These are phyloP conservation scores for Aspergillus baeticus DNA, from an alignment of 495 filamentous ascomycete species.

Conservation along the genomic window DNA sequence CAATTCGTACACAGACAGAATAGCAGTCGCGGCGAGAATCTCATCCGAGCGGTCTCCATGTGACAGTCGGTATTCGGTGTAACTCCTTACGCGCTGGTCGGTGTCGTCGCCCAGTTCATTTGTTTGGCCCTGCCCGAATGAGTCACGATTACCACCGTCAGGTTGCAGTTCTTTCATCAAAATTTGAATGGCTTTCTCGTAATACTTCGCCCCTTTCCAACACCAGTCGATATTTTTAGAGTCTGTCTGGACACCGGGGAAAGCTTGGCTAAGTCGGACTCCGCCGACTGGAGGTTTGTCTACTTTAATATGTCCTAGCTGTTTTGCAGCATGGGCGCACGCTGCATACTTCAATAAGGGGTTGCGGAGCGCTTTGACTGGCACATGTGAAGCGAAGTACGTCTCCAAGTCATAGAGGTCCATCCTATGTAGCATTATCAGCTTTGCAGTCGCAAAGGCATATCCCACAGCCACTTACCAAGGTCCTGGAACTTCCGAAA, in stretches of 20 bases:
- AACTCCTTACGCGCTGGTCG: conserved; percentile 39
- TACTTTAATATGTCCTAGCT: conserved; percentile 54
- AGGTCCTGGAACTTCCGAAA: conserved; percentile 57
- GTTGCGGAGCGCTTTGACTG: conserved; percentile 54
- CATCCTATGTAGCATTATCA: conserved; percentile 51
- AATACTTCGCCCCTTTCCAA: conserved; percentile 59
- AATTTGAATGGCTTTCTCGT: conserved; percentile 62
- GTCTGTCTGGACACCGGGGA: conserved; percentile 52
- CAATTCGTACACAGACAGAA: conserved; percentile 64
- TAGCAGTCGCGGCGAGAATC: conserved; percentile 60
- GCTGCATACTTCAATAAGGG: conserved; percentile 59
- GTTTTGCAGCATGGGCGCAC: conserved; percentile 61
- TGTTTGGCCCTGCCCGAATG: conserved; percentile 39
- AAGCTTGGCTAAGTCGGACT: conserved; percentile 45
- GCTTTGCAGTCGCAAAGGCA: neutral
- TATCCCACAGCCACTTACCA: conserved; percentile 39
- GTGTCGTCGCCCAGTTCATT: conserved; percentile 31
- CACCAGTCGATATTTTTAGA: conserved; percentile 49
- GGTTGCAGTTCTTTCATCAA: conserved; percentile 57
- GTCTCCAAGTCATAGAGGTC: conserved; percentile 60
- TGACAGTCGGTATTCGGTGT: conserved; percentile 38
- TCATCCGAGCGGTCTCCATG: conserved; percentile 55
- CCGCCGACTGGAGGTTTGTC: conserved; percentile 50
- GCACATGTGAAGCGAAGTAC: conserved; percentile 60
- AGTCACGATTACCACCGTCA: conserved; percentile 38